Conservation (phyloP, 805 yeast genomes). For the Nakazawaea pomicola region DNA sequence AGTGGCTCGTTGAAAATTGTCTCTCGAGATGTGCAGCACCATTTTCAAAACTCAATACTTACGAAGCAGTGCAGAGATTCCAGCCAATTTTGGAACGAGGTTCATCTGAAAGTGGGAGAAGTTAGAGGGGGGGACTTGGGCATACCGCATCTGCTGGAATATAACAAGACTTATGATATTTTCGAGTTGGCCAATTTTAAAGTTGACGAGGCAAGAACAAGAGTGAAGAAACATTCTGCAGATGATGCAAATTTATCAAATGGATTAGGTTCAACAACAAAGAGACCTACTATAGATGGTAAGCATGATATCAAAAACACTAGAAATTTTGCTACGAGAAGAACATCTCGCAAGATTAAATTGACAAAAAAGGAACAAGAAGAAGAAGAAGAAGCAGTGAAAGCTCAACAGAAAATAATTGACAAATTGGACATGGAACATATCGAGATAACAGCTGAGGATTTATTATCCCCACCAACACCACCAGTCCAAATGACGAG, state of each 20-base stretch:
- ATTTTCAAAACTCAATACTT: slow-evolving; percentile 17
- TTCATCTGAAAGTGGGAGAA: slow-evolving; percentile 20
- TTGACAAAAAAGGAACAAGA: slow-evolving; percentile 27
- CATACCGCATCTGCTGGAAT: too few species aligned
- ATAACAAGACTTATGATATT: slow-evolving; percentile 23
- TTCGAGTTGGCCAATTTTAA: slow-evolving; percentile 28
- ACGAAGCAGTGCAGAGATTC: slow-evolving; percentile 7
- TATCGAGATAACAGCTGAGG: slow-evolving; percentile 2
- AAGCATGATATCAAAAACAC: slow-evolving; percentile 16
- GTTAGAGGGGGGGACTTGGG: slow-evolving; percentile 15
- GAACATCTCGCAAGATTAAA: background rate
- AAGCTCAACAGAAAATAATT: too few species aligned
- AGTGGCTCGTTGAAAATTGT: slow-evolving; percentile 17
- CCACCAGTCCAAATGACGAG: slow-evolving; percentile 45
- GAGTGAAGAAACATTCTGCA: slow-evolving; percentile 11
- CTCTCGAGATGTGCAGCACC: slow-evolving; percentile 14
- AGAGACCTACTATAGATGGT: slow-evolving; percentile 18
- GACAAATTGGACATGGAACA: slow-evolving; percentile 5
- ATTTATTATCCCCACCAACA: slow-evolving; percentile 12
- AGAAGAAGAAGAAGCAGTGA: too few species aligned
- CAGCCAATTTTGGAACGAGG: slow-evolving; percentile 22
- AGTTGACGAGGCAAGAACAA: slow-evolving; percentile 18
- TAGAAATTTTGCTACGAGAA: slow-evolving; percentile 18
- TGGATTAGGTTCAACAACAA: slow-evolving; percentile 15
- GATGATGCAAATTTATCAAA: slow-evolving; percentile 9